These are phyloP conservation scores for Auricularia cornea DNA, from an alignment of 768 basidiomycete species.

Conservation along the genomic window DNA sequence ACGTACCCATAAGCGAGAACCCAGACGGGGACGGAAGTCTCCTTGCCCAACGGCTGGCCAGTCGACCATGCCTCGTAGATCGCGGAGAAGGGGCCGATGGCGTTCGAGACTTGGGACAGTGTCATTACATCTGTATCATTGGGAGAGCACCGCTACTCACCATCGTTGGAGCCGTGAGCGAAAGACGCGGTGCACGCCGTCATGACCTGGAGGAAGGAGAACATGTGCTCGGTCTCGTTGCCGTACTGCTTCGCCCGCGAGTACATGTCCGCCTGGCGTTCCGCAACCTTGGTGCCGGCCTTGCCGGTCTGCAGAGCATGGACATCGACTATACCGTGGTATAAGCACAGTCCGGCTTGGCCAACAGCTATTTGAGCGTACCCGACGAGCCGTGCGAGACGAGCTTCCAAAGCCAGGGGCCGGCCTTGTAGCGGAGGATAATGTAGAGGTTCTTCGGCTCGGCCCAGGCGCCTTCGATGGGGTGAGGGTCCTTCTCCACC, in stretches of 20 bases:
- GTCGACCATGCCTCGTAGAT: slow-evolving; percentile 26
- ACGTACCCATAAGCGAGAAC: slow-evolving; percentile 26
- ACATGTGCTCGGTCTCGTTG: slow-evolving; percentile 34
- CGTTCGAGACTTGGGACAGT: slow-evolving; percentile 5
- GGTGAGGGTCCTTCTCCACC: slow-evolving; percentile 5
- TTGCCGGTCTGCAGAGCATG: slow-evolving; percentile 12
- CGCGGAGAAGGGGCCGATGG: slow-evolving; percentile 3
- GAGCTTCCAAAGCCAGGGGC: not conserved
- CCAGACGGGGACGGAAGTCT: slow-evolving; percentile 28
- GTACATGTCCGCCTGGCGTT: slow-evolving; percentile 25
- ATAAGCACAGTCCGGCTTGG: not conserved
- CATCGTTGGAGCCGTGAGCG: slow-evolving; percentile 36
- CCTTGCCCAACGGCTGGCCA: slow-evolving; percentile 16
- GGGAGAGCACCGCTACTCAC: slow-evolving; percentile 3
- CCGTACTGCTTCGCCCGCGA: slow-evolving; percentile 25
- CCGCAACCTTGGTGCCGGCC: slow-evolving; percentile 10
- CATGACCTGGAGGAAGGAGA: slow-evolving; percentile 34
- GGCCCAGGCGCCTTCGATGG: slow-evolving; percentile 24
- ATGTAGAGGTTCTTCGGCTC: slow-evolving; percentile 27
- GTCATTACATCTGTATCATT: slow-evolving; percentile 11
- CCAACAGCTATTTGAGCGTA: slow-evolving; percentile 11
- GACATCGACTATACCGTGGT: slow-evolving; percentile 19
- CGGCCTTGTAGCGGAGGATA: slow-evolving; percentile 23
- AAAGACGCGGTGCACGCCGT: slow-evolving; percentile 35
- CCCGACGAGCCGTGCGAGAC: slow-evolving; percentile 9